Evolutionary conservation across 257 asterid species (phyloP).

Genomic region (Fraxinus quadrangulata): DNA sequence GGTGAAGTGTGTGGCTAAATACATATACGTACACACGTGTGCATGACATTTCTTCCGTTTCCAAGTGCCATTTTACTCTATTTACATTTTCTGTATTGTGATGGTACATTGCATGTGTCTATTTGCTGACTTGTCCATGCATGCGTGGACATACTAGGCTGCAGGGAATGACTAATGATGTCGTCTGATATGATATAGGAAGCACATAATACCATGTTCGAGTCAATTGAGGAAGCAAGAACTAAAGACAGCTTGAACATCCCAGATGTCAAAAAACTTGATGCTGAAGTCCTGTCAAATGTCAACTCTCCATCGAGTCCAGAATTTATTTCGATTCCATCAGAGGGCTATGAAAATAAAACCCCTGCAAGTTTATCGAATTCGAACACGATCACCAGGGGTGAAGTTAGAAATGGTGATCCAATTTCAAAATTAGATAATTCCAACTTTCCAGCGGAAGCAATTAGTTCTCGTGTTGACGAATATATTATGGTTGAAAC

Average conservation of each 20-base stretch:
- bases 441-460: slow-evolving; percentile 48
- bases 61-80: neutral
- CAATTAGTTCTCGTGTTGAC: slow-evolving; percentile 39
- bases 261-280: slow-evolving; percentile 28
- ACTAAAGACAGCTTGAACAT: slow-evolving; percentile 23
- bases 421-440: slow-evolving; percentile 27
- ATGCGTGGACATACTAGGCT: neutral
- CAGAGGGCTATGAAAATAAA: neutral
- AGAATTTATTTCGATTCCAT: slow-evolving; percentile 21
- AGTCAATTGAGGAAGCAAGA: slow-evolving; percentile 25
- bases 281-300: slow-evolving; percentile 27
- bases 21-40: too few relatives aligned
- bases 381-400: neutral
- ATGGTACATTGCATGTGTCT: neutral
- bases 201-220: slow-evolving; percentile 33
- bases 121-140: too few relatives aligned
- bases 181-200: slow-evolving; percentile 35
- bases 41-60: neutral
- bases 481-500: slow-evolving; percentile 52
- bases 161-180: neutral
- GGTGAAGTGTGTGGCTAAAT: too few relatives aligned
- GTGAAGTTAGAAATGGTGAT: neutral
- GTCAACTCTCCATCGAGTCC: neutral
- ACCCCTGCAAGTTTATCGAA: neutral
- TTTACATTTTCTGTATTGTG: neutral